Evolutionary conservation across 2,329 filamentous ascomycete genomes (phyloP).

Genomic region (Alternaria conjuncta): DNA sequence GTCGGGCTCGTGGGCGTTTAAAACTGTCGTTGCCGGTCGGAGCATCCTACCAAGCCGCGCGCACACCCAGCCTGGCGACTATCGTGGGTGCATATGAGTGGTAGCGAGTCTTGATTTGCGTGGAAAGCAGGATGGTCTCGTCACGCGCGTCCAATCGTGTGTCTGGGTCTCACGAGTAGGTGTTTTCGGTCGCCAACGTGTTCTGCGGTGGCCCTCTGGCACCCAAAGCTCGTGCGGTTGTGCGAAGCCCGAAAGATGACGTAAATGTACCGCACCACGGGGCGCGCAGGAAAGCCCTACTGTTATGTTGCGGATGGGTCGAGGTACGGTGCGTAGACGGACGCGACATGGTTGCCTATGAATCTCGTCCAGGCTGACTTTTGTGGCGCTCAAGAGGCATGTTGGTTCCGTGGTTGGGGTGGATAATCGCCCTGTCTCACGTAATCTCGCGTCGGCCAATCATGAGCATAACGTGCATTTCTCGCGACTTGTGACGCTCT

Average conservation of each 20-base stretch:
- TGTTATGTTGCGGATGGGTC: background rate
- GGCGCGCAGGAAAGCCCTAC: background rate
- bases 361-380: constrained; percentile 3
- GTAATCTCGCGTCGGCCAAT: constrained; percentile 18
- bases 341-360: background rate
- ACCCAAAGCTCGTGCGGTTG: constrained; percentile 1
- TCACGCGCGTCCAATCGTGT: background rate
- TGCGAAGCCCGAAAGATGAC: background rate
- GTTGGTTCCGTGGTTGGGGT: constrained; percentile 7
- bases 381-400: constrained; percentile 13
- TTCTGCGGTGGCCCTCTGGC: background rate
- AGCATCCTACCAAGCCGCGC: constrained; percentile 8
- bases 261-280: background rate
- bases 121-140: background rate
- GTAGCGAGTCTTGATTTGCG: background rate
- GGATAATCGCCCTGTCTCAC: constrained; percentile 13
- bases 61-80: constrained; percentile 8
- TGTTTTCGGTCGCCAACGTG: background rate
- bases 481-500: background rate
- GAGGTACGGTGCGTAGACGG: background rate
- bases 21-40: constrained; percentile 1
- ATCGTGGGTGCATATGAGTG: constrained; percentile 5
- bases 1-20: background rate
- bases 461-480: constrained; percentile 7
- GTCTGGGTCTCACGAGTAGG: background rate